phyloP scores from a whole-genome alignment of 495 filamentous ascomycete species.

The Daldinia caldariorum region DNA sequence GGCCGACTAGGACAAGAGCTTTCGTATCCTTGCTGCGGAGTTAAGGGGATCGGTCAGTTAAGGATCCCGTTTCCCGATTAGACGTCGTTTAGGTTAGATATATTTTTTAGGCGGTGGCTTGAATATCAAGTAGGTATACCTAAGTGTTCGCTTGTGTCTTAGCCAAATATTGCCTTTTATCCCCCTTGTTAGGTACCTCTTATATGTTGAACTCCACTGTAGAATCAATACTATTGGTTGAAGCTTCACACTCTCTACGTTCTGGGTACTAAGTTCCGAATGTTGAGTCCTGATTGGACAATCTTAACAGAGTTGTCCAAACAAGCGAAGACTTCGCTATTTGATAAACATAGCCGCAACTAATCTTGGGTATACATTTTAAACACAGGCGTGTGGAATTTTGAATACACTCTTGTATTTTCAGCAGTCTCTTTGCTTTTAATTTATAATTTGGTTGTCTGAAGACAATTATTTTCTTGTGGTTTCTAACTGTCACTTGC shows the following conservation, averaged over 20 bases:
- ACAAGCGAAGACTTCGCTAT: not conserved
- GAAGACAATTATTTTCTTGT: not conserved
- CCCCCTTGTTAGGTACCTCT: too few species aligned
- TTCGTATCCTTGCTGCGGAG: constrained; percentile 16
- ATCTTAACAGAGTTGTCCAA: not conserved
- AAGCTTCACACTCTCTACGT: not conserved
- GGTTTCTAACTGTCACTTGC: not conserved
- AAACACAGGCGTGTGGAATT: not conserved
- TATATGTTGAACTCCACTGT: not conserved
- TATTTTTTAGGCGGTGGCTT: not conserved
- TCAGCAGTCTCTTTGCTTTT: not conserved
- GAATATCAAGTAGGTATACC: not conserved
- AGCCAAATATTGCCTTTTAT: too few species aligned
- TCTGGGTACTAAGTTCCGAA: not conserved
- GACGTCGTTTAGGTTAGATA: not conserved
- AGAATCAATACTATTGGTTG: not conserved
- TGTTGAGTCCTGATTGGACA: not conserved
- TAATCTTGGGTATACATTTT: not conserved
- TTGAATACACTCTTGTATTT: not conserved
- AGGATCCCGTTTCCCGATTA: constrained; percentile 25
- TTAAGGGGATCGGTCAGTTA: constrained; percentile 31
- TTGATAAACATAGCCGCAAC: not conserved
- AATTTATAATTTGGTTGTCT: not conserved
- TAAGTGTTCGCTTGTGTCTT: too few species aligned
- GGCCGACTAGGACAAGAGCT: constrained; percentile 13